Base-by-base conservation (phyloP, 305 asterid species). In the Fraxinus baroniana region DNA sequence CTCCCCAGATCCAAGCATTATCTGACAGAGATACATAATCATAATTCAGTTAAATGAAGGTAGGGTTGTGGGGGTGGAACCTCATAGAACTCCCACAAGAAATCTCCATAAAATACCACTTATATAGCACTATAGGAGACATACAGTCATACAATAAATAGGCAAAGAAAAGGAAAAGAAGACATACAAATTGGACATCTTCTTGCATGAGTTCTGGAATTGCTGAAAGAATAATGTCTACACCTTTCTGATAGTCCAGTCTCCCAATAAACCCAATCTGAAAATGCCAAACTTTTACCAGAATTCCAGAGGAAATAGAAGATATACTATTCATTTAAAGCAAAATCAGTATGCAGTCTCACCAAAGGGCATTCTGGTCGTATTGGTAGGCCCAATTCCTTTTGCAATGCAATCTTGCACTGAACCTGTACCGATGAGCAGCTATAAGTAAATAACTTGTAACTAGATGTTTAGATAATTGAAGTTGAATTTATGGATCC, bases 1-100 rank as follows among this genome's bases (percentile, higher is more conserved):
- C 90, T 94, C 99, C 78, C 99, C 99, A 3, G 98, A 92, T 79
- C 99, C 99, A 83, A 96, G 99, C 99, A 96, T 96, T 78, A 93
- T 89, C 99, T 96, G 84, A 26, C 87, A 75, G 62, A 78, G 52
- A 46, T 66, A 66, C 55, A 79, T 35, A 18, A 80, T 20, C 46
- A 12, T n/a, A 55, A 26, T 10, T 17, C 26, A 32, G 30, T 26
- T n/a, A 12, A 10, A 76, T 26, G 32, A 22, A 2, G 3, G 60
- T 17, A 5, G 33, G 35, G 1, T 28, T 35, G 60, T 44, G n/a
- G 78, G 78, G 24, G 78, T 20, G 55, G 78, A 3, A 18, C 37
- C 37, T 1, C 55, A 44, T 44, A 17, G 26, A 17, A 22, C 22
- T 39, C 62, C 64, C 7, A 2, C 20, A 26, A 44, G 62, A 49